These are phyloP conservation scores for Apium graveolens DNA, from an alignment of 129 eudicot species.

Conservation along the genomic window DNA sequence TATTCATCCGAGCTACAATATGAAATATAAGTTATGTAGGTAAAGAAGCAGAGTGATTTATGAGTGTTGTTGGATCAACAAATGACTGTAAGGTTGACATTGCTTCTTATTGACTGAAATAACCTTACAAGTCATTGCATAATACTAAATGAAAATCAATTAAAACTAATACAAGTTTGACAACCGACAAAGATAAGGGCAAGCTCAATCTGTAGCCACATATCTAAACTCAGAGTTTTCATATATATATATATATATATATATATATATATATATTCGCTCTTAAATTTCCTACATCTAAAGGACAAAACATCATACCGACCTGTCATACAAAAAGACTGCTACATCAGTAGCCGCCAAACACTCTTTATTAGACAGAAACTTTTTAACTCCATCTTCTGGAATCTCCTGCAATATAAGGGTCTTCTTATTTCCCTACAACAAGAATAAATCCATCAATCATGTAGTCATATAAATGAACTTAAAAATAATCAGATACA, in stretches of 20 bases:
- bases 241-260: no score
- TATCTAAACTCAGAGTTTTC: neutral
- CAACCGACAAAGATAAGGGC: neutral
- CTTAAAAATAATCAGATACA: neutral
- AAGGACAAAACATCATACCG: slow-evolving; percentile 14
- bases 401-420: slow-evolving; percentile 84
- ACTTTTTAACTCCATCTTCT: slow-evolving; percentile 59
- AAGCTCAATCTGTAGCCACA: neutral
- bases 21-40: slow-evolving; percentile 3
- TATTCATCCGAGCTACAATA: slow-evolving; percentile 62
- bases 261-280: neutral
- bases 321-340: slow-evolving; percentile 85
- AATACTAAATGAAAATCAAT: neutral
- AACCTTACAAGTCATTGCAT: neutral
- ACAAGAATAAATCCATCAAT: slow-evolving; percentile 9
- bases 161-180: neutral
- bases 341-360: slow-evolving; percentile 86
- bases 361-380: slow-evolving; percentile 55
- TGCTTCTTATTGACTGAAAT: neutral
- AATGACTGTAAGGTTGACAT: slow-evolving; percentile 2
- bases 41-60: neutral
- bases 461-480: neutral
- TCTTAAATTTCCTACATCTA: neutral
- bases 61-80: neutral
- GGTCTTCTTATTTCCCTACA: slow-evolving; percentile 78